Base-by-base conservation (phyloP, 1,139 yeast species). In the Meyerozyma sp. region DNA sequence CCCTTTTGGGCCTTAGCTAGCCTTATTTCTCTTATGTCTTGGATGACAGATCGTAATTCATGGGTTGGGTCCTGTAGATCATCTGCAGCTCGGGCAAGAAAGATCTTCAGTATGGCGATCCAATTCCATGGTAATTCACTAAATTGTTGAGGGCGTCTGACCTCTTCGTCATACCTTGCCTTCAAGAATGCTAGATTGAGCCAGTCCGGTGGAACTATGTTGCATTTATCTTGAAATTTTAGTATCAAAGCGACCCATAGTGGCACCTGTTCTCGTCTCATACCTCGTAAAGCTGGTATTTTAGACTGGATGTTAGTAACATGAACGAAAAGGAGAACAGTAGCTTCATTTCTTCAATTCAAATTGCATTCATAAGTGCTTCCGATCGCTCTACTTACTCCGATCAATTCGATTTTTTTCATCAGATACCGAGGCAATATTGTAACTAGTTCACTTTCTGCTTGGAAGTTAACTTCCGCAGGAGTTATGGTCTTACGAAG, bases 191-290 rank as follows among this genome's bases (percentile, higher is more conserved):
- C 67, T 42, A 77, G 63, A 13, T 73, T 75, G n/a, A 93, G 71
- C 99, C 99, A 93, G 2, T 70, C 73, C 0, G 99, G 99, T 9
- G 91, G 84, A 6, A 90, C 82, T 3, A 93, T 82, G 49, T 83
- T 84, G 62, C 98, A 89, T 53, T 91, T 84, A 41, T 82, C 84
- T 61, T 93, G 98, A 39, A 84, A 81, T 57, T 89, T 89, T 44
- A 93, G 68, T 14, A 91, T 70, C 11, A 90, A 62, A 0, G 97
- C 98, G 21, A 88, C 70, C 98, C 98, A 93, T 4, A 93, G 53
- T 0, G 97, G 96, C 0, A 93, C 82, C 40, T 77, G 70, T 28
- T 77, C 79, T 45, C 93, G 73, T 49, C 85, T 77, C 77, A 87
- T 76, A 2, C 95, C 90, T 43, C 80, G 62, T 49, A 84, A 63